Base-by-base conservation (phyloP, 805 yeast genomes). In the Wickerhamiella shivajii region DNA sequence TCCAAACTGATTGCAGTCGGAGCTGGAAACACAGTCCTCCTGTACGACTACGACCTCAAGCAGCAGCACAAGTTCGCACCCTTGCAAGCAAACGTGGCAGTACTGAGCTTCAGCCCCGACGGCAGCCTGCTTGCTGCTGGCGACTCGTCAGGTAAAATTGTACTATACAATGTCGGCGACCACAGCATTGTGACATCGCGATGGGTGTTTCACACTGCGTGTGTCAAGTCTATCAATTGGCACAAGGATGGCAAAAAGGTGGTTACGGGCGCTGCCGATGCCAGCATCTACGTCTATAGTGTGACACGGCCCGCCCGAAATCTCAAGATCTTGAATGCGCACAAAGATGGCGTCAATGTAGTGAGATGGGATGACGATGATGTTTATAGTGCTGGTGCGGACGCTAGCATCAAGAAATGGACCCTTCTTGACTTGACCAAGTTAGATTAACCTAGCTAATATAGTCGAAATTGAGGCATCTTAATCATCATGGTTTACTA, bases 201-300 rank as follows among this genome's bases (percentile, higher is more conserved):
- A 51, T 90, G 99, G 99, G 76, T 93, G 0, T 87, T 81, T 72
- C 96, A 90, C 53, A 79, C 85, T 2, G 76, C 93, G 37, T 73
- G 69, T 36, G 77, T 90, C 41, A 72, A 71, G 38, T 67, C 74
- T 19, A 78, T 90, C 30, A 55, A 71, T 16, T 90, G 97, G 98
- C 68, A 74, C 28, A 60, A 60, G 7, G 84, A 77, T 44, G 75
- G 79, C 37, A 71, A 75, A 44, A 73, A 67, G 44, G 66, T 79
- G 27, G 79, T 74, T 14, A 73, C 87, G 38, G 90, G 77, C 1
- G 80, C 95, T 0, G 60, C 83, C 37, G 99, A 90, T 52, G 75
- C 93, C 5, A 74, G 76, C 40, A 59, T 90, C 29, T 74, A 73
- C 42, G 61, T 90, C 11, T 90, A 84, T 55, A 77, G 85, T 13